Base-by-base conservation (phyloP, 1,284 basidiomycete species). In the Malassezia restricta region DNA sequence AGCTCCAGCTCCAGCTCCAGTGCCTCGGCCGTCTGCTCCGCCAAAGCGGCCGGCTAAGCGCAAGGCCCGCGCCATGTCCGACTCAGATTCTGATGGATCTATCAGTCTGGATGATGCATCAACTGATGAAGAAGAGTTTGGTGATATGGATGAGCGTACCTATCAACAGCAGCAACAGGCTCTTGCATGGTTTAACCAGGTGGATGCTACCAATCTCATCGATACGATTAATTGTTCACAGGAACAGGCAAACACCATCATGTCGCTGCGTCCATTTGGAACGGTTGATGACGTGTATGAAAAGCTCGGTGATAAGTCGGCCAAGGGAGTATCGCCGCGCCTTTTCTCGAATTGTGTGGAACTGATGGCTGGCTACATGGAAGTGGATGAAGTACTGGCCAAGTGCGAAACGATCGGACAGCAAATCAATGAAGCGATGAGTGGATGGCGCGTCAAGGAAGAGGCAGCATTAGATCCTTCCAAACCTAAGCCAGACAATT, bases 261-360 rank as follows among this genome's bases (percentile, higher is more conserved):
- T 88, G 54, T 78, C 79, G 15, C 76, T 90, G 37, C 82, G 92
- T 41, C 91, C 91, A 0, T 99, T 88, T 74, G 70, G 74, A 5
- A 80, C 82, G 17, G 79, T 83, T n/a, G 83, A 85, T 33, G 87
- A 92, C 57, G 64, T 70, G 15, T 59, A 67, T 35, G 43, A 55
- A 6, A 63, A 62, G 47, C 77, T 95, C 44, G 83, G 82, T 43
- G 74, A 74, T 51, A 90, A 86, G 72, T 86, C 89, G 74, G 88
- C 87, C 75, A 90, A 89, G 66, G 91, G 91, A 15, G 84, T 98
- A 61, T 90, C 87, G 54, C 80, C 85, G 53, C 83, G 85, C 54
- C 79, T 98, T 69, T 89, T 96, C 70, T 86, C 91, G 64, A 87
- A 92, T 60, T 91, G 87, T 71, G 81, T 82, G 48, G 81, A 83